These are phyloP conservation scores for Backusella australiensis DNA, from an alignment of 192 early-diverging fungal species.

Conservation along the genomic window DNA sequence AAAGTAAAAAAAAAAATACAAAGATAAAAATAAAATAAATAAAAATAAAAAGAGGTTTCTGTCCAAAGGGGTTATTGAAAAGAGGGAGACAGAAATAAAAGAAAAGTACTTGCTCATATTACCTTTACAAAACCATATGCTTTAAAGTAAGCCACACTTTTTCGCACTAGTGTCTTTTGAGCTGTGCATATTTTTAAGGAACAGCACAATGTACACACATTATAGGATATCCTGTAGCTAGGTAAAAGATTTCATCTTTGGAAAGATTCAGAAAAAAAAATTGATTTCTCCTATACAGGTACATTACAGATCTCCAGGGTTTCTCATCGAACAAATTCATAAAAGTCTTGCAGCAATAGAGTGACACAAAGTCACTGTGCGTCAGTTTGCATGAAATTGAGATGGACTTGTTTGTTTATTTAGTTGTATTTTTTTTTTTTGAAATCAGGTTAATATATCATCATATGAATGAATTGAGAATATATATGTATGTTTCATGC, in stretches of 20 bases:
- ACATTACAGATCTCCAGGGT: conserved; percentile 7
- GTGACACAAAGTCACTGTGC: conserved; percentile 1
- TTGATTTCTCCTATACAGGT: not conserved
- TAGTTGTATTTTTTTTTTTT: not conserved
- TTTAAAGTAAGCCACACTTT: not conserved
- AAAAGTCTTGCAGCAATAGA: not conserved
- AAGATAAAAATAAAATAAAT: not conserved
- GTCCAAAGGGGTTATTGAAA: not conserved
- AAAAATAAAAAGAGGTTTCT: not conserved
- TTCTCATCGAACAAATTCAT: not conserved
- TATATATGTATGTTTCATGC: not conserved
- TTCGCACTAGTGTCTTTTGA: not conserved
- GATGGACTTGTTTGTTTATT: not conserved
- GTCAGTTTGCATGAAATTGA: not conserved
- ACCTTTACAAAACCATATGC: not conserved
- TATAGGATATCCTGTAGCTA: not conserved
- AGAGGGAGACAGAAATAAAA: conserved; percentile 1
- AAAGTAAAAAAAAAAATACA: conserved; percentile 6
- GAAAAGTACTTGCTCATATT: not conserved
- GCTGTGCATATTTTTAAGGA: conserved; percentile 5
- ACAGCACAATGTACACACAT: not conserved
- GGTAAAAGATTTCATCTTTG: conserved; percentile 2
- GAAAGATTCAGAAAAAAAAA: conserved; percentile 3
- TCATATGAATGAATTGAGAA: not conserved
- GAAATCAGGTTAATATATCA: not conserved